These are phyloP conservation scores for Paradendryphiella salina DNA, from an alignment of 2,329 filamentous ascomycete genomes.

Conservation along the genomic window DNA sequence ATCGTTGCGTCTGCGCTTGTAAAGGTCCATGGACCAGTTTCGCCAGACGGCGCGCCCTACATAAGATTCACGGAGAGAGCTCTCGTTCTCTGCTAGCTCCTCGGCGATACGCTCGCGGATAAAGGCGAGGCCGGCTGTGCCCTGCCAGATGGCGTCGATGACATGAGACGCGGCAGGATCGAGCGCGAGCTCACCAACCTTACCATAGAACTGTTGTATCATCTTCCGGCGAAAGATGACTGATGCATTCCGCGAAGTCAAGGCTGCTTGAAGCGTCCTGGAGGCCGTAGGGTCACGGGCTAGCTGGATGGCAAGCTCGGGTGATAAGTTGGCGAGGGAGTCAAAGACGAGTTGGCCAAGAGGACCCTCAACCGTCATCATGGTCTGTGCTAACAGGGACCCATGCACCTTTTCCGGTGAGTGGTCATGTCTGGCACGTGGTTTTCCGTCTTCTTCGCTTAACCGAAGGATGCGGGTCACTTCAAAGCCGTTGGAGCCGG, in stretches of 20 bases:
- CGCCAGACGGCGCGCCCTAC: slow-evolving; percentile 70
- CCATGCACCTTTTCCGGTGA: slow-evolving; percentile 70
- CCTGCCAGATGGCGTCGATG: slow-evolving; percentile 67
- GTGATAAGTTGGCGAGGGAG: slow-evolving; percentile 53
- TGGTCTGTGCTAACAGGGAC: slow-evolving; percentile 76
- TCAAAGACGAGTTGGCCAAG: slow-evolving; percentile 73
- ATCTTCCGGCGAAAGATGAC: slow-evolving; percentile 65
- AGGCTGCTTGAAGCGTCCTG: slow-evolving; percentile 66
- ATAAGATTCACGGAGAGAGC: slow-evolving; percentile 64
- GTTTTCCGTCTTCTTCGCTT: slow-evolving; percentile 50
- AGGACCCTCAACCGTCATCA: slow-evolving; percentile 73
- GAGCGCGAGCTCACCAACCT: slow-evolving; percentile 63
- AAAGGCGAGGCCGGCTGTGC: slow-evolving; percentile 65
- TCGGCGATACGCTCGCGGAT: slow-evolving; percentile 69
- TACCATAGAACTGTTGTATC: slow-evolving; percentile 64
- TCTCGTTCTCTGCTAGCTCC: slow-evolving; percentile 63
- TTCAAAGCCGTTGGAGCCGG: slow-evolving; percentile 54
- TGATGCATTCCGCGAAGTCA: slow-evolving; percentile 59
- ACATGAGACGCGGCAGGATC: slow-evolving; percentile 68
- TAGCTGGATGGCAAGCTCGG: slow-evolving; percentile 61
- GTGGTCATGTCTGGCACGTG: slow-evolving; percentile 35
- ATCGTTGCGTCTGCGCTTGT: slow-evolving; percentile 63
- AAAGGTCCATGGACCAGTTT: slow-evolving; percentile 75
- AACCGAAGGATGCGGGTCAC: slow-evolving; percentile 64
- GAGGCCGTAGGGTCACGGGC: slow-evolving; percentile 64